phyloP scores from a whole-genome alignment of 2,329 filamentous ascomycete genomes.

The Curvularia eragrostidis region DNA sequence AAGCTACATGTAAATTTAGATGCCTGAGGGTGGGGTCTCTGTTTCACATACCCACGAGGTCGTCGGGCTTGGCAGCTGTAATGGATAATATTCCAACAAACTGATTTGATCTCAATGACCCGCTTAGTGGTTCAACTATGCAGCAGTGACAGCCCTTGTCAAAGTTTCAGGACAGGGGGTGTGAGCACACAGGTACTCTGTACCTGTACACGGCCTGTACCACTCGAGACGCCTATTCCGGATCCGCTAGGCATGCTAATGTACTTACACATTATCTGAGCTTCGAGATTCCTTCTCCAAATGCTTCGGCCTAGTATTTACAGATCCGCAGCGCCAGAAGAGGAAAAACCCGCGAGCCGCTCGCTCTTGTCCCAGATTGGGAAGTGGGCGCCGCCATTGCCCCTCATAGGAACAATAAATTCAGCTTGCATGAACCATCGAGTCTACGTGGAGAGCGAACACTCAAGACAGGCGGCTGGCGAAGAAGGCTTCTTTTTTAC shows the following conservation, averaged over 20 bases:
- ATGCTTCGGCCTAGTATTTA: no score
- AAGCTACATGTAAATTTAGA: conserved; percentile 27
- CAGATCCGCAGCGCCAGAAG: conserved; percentile 3
- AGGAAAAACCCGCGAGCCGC: conserved; percentile 10
- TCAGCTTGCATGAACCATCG: background rate
- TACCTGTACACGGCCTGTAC: background rate
- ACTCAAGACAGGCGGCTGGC: background rate
- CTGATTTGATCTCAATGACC: conserved; percentile 8
- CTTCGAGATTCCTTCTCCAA: background rate
- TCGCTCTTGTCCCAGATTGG: conserved; percentile 1
- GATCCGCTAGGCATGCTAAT: background rate
- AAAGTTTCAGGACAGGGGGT: conserved; percentile 3
- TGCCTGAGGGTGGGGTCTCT: conserved; percentile 23
- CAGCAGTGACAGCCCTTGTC: background rate
- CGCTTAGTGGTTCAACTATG: conserved; percentile 2
- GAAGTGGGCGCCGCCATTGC: no score
- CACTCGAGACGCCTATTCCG: conserved; percentile 1
- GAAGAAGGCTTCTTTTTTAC: background rate
- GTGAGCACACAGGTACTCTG: background rate
- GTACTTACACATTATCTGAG: conserved; percentile 7
- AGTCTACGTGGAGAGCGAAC: background rate
- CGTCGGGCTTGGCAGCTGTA: conserved; percentile 35
- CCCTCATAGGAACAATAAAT: no score
- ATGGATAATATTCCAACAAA: conserved; percentile 34
- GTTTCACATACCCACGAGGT: conserved; percentile 32